phyloP scores from a whole-genome alignment of 2,329 filamentous ascomycete genomes.

The Seiridium unicorne region DNA sequence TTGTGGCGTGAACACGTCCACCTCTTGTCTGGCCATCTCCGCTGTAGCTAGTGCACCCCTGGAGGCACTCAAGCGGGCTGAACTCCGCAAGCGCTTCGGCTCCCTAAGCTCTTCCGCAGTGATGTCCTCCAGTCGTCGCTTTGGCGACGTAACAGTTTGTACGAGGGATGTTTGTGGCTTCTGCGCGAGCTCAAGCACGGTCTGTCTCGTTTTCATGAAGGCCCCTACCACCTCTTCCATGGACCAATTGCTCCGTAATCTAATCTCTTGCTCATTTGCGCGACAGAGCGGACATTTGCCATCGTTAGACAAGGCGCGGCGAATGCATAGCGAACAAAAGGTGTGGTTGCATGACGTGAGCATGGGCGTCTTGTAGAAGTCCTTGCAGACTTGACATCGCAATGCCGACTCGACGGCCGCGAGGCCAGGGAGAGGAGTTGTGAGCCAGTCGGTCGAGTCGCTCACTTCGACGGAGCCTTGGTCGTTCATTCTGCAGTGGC shows the following conservation, averaged over 20 bases:
- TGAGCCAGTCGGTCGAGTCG: constrained; percentile 84
- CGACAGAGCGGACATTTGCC: constrained; percentile 88
- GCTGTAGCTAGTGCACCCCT: constrained; percentile 35
- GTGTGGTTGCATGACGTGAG: constrained; percentile 94
- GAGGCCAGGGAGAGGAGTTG: constrained; percentile 65
- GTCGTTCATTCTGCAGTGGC: background rate
- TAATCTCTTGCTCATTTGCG: constrained; percentile 75
- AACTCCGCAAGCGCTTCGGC: constrained; percentile 51
- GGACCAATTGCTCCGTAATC: constrained; percentile 79
- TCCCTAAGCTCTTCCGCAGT: constrained; percentile 26
- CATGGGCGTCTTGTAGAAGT: constrained; percentile 93
- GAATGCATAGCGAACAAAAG: constrained; percentile 95
- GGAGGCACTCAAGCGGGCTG: constrained; percentile 45
- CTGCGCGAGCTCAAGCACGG: constrained; percentile 64
- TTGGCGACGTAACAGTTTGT: constrained; percentile 34
- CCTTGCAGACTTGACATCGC: constrained; percentile 96
- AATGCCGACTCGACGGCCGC: constrained; percentile 77
- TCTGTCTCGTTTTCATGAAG: constrained; percentile 65
- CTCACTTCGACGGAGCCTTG: constrained; percentile 42
- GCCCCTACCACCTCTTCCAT: constrained; percentile 81
- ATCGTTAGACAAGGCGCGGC: constrained; percentile 77
- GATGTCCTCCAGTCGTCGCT: constrained; percentile 46
- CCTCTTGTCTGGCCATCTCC: constrained; percentile 29
- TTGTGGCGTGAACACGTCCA: constrained; percentile 31
- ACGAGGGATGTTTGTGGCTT: constrained; percentile 28